A percentile compares a stretch with the other conserved stretches of the same genome.
Evolutionary conservation across 352 stramenopile genomes (phyloP).

Genomic region (Pythium phragmitis): DNA sequence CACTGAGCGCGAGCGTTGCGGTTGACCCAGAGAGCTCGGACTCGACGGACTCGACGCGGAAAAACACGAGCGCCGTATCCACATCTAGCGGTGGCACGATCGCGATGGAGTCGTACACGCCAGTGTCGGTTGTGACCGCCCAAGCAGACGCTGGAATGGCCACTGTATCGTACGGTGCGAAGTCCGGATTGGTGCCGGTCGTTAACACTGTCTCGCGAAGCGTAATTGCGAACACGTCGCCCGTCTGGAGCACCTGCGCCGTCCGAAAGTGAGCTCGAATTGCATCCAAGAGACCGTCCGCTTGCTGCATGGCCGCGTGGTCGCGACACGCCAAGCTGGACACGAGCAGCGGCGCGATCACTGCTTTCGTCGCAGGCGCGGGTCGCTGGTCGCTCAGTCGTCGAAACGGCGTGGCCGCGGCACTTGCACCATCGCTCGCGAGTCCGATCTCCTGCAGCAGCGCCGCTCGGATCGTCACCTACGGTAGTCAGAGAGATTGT

Average conservation of each 20-base stretch:
- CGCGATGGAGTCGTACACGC: conserved; percentile 13
- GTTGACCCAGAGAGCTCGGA: neutral
- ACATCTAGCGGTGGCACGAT: conserved; percentile 52
- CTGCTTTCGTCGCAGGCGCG: conserved; percentile 46
- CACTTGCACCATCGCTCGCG: conserved; percentile 2
- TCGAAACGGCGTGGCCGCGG: conserved; percentile 31
- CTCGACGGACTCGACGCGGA: conserved; percentile 65
- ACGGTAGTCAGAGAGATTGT: neutral
- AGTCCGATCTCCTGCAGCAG: conserved; percentile 53
- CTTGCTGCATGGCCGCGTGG: conserved; percentile 54
- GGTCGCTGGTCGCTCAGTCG: conserved; percentile 57
- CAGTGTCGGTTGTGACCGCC: neutral
- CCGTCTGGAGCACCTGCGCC: conserved; percentile 59
- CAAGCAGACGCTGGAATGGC: conserved; percentile 30
- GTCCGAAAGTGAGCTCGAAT: conserved; percentile 60
- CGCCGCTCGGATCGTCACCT: conserved; percentile 44
- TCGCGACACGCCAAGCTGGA: conserved; percentile 62
- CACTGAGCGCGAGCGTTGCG: conserved; percentile 38
- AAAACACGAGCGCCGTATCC: conserved; percentile 74
- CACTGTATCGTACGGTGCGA: conserved; percentile 37
- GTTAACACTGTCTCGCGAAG: conserved; percentile 45
- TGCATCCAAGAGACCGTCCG: conserved; percentile 54
- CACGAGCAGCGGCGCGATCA: conserved; percentile 61
- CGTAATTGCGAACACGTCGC: conserved; percentile 69
- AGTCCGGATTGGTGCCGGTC: conserved; percentile 19